Conservation (phyloP, 2,329 filamentous ascomycete genomes). For the Paramyrothecium roridum region DNA sequence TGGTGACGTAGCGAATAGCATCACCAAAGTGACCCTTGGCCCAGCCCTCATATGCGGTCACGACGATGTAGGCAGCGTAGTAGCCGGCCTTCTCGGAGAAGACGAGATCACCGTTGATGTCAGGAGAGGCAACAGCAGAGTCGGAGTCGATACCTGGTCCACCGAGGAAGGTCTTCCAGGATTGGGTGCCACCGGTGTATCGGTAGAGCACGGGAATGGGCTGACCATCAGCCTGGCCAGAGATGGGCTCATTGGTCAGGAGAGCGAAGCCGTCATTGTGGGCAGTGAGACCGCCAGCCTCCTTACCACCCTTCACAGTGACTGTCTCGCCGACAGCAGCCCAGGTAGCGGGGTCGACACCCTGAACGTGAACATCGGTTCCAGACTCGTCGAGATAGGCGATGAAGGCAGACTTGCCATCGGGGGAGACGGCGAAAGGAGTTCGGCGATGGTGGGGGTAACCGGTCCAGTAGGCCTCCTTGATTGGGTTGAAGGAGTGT, state of each 20-base stretch:
- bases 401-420: conserved; percentile 56
- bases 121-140: conserved; percentile 49
- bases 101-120: conserved; percentile 61
- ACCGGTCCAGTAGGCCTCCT: conserved; percentile 59
- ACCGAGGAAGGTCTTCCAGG: conserved; percentile 57
- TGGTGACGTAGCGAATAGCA: conserved; percentile 39
- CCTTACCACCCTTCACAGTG: conserved; percentile 51
- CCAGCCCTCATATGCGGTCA: conserved; percentile 53
- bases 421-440: conserved; percentile 59
- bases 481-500: conserved; percentile 52
- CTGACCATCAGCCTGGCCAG: conserved; percentile 45
- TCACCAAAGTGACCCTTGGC: conserved; percentile 58
- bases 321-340: conserved; percentile 47
- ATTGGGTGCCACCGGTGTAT: conserved; percentile 50
- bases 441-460: conserved; percentile 60
- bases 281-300: conserved; percentile 59
- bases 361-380: conserved; percentile 54
- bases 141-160: conserved; percentile 49
- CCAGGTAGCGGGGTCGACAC: conserved; percentile 52
- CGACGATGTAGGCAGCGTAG: conserved; percentile 61
- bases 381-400: conserved; percentile 57
- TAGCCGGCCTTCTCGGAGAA: conserved; percentile 52
- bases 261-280: conserved; percentile 64
- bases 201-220: conserved; percentile 58
- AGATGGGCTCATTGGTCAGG: conserved; percentile 54